Evolutionary conservation across 2,329 filamentous ascomycete species (phyloP), one percentile per base, ranked within the genome.

Genomic region (Colletotrichum sublineola): DNA sequence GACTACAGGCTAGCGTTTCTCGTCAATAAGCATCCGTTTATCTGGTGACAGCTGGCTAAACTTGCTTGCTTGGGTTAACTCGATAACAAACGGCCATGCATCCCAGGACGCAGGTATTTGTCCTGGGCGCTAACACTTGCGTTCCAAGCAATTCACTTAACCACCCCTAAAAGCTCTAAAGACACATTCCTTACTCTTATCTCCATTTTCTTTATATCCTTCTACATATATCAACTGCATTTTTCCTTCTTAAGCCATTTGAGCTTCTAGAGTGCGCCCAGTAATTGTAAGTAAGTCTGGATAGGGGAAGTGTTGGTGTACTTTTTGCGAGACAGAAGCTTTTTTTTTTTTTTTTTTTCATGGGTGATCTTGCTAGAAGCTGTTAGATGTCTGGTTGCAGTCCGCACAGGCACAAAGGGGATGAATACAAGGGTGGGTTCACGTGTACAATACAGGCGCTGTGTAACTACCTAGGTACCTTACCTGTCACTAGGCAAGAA

Each of bases 51-150:
- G 36, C 8, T 5, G 5, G 9, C 24, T 48, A 36, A 44, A 4
- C 63, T n/a, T 33, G n/a, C 38, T 46, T n/a, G n/a, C 38, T 46
- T n/a, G 12, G 52, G 15, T 29, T 66, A 66, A 52, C 31, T 46
- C 40, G 20, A 58, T 46, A 29, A 52, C 18, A 57, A 58, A 66
- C 52, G 52, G 52, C 31, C n/a, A 46, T 66, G 40, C 52, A 46
- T 31, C 42, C 14, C 42, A 6, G 42, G 18, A 44, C 9, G 42
- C 18, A 20, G 44, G 20, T n/a, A n/a, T 46, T 11, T n/a, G 1
- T 18, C 20, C 44, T 7, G 18, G 42, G 7, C 18, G 11, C 18
- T 18, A n/a, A 9, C 20, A n/a, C 44, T 24, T 24, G 24, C 24
- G 24, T 24, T 24, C 24, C 24, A 24, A 36, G 5, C 33, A 36